A percentile compares a stretch with the other conserved stretches of the same genome.
Conservation (phyloP, 345 rosid species). For the Citrus medica region DNA sequence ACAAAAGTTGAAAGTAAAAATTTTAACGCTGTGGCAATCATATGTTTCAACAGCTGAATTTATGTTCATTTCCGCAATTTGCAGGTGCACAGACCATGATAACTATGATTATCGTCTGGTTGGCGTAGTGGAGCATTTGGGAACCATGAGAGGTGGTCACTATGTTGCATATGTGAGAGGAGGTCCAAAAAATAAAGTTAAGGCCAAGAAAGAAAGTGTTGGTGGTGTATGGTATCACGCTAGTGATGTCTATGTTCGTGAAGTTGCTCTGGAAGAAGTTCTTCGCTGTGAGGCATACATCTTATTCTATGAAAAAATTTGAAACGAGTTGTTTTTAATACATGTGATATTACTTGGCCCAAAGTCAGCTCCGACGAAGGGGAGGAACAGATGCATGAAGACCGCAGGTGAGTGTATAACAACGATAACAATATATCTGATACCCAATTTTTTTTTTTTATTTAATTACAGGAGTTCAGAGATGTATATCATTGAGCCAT, state of each 20-base stretch:
- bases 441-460: slow-evolving; percentile 15
- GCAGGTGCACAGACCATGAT: slow-evolving; percentile 42
- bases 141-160: slow-evolving; percentile 95
- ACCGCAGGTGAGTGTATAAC: slow-evolving; percentile 34
- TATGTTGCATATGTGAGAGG: slow-evolving; percentile 83
- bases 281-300: slow-evolving; percentile 83
- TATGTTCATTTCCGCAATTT: background rate
- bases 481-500: slow-evolving; percentile 18
- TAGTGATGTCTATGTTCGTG: slow-evolving; percentile 69
- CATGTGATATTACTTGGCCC: slow-evolving; percentile 13
- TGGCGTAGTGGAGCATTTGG: slow-evolving; percentile 90
- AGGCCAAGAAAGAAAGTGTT: slow-evolving; percentile 25
- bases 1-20: background rate
- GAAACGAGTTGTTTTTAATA: slow-evolving; percentile 14
- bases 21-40: background rate
- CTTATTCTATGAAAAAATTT: slow-evolving; percentile 69
- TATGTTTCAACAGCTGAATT: too few relatives aligned
- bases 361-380: slow-evolving; percentile 18
- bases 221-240: slow-evolving; percentile 58
- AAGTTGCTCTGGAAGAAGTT: slow-evolving; percentile 75
- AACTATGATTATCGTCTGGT: slow-evolving; percentile 47
- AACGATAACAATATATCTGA: slow-evolving; percentile 15
- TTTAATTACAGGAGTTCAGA: slow-evolving; percentile 13
- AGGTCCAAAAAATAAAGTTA: slow-evolving; percentile 31
- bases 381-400: slow-evolving; percentile 3